A percentile compares a stretch with the other conserved stretches of the same genome.
phyloP scores from a whole-genome alignment of 345 rosid genomes.

The Populus simonii region DNA sequence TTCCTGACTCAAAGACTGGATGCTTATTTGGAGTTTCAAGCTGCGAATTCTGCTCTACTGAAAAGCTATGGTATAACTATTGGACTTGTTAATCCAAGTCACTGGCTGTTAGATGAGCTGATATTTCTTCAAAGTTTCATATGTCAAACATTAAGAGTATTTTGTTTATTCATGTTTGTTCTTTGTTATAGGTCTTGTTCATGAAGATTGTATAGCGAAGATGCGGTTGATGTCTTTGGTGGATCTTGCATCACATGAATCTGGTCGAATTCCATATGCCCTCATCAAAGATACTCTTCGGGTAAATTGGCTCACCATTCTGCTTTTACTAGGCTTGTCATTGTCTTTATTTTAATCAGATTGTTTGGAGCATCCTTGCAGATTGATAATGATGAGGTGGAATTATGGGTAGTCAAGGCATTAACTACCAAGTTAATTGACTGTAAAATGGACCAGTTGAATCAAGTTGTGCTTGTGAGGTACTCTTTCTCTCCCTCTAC shows the following conservation, averaged over 20 bases:
- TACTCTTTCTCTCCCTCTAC: slow-evolving; percentile 4
- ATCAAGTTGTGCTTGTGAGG: slow-evolving; percentile 79
- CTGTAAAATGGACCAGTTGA: slow-evolving; percentile 94
- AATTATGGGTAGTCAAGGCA: slow-evolving; percentile 85
- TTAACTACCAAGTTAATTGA: slow-evolving; percentile 70
- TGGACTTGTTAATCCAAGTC: not conserved
- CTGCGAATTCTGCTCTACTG: slow-evolving; percentile 62
- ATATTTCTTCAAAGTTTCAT: not conserved
- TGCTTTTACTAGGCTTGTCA: slow-evolving; percentile 4
- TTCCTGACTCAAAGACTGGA: slow-evolving; percentile 76
- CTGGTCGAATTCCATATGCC: slow-evolving; percentile 67
- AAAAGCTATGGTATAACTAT: slow-evolving; percentile 62
- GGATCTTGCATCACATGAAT: slow-evolving; percentile 65
- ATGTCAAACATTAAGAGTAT: not conserved
- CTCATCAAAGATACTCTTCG: slow-evolving; percentile 63
- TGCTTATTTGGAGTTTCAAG: slow-evolving; percentile 72
- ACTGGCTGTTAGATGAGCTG: not conserved
- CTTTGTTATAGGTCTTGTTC: slow-evolving; percentile 60
- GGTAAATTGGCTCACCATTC: slow-evolving; percentile 36
- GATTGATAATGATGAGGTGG: slow-evolving; percentile 83
- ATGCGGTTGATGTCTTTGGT: slow-evolving; percentile 84
- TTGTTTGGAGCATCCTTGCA: slow-evolving; percentile 21
- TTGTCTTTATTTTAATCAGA: slow-evolving; percentile 1
- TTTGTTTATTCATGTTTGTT: not conserved
- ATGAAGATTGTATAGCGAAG: slow-evolving; percentile 81